Percentiles rank a stretch among this genome's conserved stretches.
phyloP scores from a whole-genome alignment of 805 yeast species.

The Metschnikowia cubensis region DNA sequence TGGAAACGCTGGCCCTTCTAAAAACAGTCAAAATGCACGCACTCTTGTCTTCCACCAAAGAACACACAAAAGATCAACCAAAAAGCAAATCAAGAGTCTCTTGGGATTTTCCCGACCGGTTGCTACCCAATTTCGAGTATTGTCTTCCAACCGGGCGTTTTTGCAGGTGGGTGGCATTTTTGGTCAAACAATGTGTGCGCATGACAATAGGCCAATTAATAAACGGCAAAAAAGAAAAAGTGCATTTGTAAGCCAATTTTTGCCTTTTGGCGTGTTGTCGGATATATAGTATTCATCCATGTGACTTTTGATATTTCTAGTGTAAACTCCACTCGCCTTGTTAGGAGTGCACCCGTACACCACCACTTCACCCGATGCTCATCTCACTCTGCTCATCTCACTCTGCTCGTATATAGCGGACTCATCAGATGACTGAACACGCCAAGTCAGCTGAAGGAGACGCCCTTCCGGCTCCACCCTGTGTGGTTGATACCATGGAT shows the following conservation, averaged over 20 bases:
- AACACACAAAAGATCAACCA: neutral
- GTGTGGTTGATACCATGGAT: neutral
- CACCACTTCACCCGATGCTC: neutral
- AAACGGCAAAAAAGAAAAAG: neutral
- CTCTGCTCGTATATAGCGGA: neutral
- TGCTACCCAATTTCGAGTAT: no score
- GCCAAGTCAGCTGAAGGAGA: neutral
- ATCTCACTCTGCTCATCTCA: conserved; percentile 1
- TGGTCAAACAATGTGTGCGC: neutral
- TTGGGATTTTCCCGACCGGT: no score
- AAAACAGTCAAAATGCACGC: neutral
- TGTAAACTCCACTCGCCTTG: neutral
- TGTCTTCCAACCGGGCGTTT: no score
- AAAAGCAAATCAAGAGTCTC: neutral
- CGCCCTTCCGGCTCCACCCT: neutral
- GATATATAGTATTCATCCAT: neutral
- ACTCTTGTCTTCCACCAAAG: neutral
- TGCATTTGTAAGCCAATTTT: no score
- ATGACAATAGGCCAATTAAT: neutral
- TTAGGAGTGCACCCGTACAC: neutral
- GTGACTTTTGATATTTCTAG: neutral
- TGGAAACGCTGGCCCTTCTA: conserved; percentile 2
- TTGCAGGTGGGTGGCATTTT: neutral
- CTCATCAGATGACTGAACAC: neutral
- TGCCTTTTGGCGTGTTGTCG: neutral